Evolutionary conservation across 2,329 filamentous ascomycete genomes (phyloP).

Genomic region (Pseudogymnoascus sp.): DNA sequence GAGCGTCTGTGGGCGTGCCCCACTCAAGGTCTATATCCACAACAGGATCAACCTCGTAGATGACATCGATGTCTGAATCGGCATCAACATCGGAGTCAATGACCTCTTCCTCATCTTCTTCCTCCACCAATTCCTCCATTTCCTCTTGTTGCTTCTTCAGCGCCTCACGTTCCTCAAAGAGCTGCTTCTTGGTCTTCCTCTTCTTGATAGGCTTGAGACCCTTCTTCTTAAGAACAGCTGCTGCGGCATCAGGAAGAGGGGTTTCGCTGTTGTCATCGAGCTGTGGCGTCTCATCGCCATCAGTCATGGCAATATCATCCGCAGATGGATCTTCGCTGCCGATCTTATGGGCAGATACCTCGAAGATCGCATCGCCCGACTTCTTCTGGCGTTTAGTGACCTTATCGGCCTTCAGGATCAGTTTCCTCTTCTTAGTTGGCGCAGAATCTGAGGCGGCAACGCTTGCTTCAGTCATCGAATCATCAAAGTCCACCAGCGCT

Average conservation of each 20-base stretch:
- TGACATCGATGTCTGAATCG: slow-evolving; percentile 26
- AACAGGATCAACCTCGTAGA: slow-evolving; percentile 29
- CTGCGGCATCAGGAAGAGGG: slow-evolving; percentile 30
- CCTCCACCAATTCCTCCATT: slow-evolving; percentile 17
- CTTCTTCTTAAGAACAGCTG: slow-evolving; percentile 47
- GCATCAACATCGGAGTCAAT: slow-evolving; percentile 18
- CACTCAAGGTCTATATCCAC: slow-evolving; percentile 42
- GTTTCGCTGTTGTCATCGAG: slow-evolving; percentile 39
- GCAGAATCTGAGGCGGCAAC: slow-evolving; percentile 52
- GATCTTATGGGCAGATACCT: slow-evolving; percentile 47
- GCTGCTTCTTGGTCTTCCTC: slow-evolving; percentile 71
- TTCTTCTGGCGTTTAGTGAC: slow-evolving; percentile 76
- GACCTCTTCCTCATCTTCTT: slow-evolving; percentile 16
- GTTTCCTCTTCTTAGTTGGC: slow-evolving; percentile 62
- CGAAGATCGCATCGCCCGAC: slow-evolving; percentile 69
- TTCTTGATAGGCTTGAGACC: slow-evolving; percentile 47
- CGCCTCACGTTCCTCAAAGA: slow-evolving; percentile 47
- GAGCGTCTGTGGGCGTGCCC: slow-evolving; percentile 49
- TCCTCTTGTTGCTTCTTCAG: slow-evolving; percentile 10
- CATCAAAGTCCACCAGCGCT: slow-evolving; percentile 33
- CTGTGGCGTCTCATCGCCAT: slow-evolving; percentile 41
- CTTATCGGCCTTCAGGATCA: slow-evolving; percentile 58
- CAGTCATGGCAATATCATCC: slow-evolving; percentile 38
- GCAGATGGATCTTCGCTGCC: slow-evolving; percentile 40
- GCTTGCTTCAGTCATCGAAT: slow-evolving; percentile 65